Percentiles rank a stretch among this genome's conserved stretches.
Conservation (phyloP, 2,329 filamentous ascomycete genomes). For the Phyllosticta citriasiana region DNA sequence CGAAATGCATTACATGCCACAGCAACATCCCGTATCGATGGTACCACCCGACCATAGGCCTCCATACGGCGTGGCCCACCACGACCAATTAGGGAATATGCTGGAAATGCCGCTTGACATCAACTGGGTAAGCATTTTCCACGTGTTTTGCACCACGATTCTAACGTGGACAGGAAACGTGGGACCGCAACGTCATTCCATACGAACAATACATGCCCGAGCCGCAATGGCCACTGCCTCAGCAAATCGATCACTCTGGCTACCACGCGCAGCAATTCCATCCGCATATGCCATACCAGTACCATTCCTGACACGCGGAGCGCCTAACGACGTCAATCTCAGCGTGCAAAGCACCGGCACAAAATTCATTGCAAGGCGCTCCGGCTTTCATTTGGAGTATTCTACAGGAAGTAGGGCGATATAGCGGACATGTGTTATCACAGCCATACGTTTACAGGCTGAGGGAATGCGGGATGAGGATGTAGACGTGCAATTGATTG, state of each 20-base stretch:
- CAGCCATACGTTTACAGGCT: not conserved
- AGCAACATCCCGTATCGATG: not conserved
- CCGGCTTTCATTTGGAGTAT: not conserved
- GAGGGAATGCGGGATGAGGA: too few species aligned
- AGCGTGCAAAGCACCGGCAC: conserved; percentile 27
- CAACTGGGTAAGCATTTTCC: conserved; percentile 5
- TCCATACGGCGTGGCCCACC: not conserved
- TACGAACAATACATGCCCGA: conserved; percentile 7
- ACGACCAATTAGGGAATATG: conserved; percentile 3
- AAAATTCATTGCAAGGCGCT: not conserved
- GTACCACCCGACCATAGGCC: not conserved
- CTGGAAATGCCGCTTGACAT: conserved; percentile 9
- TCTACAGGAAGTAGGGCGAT: not conserved
- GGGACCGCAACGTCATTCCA: conserved; percentile 7
- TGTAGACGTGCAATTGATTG: too few species aligned
- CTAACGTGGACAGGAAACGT: not conserved
- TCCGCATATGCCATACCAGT: not conserved
- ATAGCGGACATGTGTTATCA: not conserved
- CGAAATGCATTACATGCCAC: conserved; percentile 1
- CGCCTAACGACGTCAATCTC: not conserved
- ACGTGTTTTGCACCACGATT: not conserved
- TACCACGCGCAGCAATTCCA: not conserved
- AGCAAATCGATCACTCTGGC: not conserved
- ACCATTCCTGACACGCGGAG: not conserved
- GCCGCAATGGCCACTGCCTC: conserved; percentile 2